A percentile compares a stretch with the other conserved stretches of the same genome.
phyloP scores from a whole-genome alignment of 257 asterid species.

The Solanum arcanum region DNA sequence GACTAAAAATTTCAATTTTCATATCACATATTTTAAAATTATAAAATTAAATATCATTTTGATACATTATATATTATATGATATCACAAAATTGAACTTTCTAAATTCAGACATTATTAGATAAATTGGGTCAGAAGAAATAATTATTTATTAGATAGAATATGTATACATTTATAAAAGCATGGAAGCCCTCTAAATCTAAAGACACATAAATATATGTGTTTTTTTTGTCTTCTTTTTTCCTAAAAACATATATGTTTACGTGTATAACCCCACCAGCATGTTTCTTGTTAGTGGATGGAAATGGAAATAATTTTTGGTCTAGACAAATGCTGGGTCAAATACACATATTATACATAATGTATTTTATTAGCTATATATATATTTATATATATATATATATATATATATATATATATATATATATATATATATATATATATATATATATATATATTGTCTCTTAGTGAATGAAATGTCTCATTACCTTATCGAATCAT shows the following conservation, averaged over 20 bases:
- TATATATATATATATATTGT: not conserved
- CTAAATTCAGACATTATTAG: no score
- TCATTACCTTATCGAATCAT: not conserved
- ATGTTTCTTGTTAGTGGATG: slow-evolving; percentile 4
- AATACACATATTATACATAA: not conserved
- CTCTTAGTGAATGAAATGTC: not conserved
- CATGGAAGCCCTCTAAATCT: not conserved
- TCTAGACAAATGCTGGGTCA: slow-evolving; percentile 27
- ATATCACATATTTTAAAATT: no score
- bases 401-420: not conserved
- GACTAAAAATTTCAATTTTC: not conserved
- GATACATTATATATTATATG: no score
- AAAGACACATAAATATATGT: not conserved
- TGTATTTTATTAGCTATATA: not conserved
- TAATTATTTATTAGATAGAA: not conserved
- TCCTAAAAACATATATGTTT: not conserved
- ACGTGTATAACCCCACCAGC: not conserved
- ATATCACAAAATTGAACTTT: no score
- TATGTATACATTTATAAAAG: not conserved
- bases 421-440: no score
- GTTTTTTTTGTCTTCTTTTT: not conserved
- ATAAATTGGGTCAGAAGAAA: not conserved
- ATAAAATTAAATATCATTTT: no score
- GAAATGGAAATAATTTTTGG: slow-evolving; percentile 9
- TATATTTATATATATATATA: no score